A percentile compares a stretch with the other conserved stretches of the same genome.
phyloP scores from a whole-genome alignment of 768 basidiomycete species.

The Kwoniella pini region DNA sequence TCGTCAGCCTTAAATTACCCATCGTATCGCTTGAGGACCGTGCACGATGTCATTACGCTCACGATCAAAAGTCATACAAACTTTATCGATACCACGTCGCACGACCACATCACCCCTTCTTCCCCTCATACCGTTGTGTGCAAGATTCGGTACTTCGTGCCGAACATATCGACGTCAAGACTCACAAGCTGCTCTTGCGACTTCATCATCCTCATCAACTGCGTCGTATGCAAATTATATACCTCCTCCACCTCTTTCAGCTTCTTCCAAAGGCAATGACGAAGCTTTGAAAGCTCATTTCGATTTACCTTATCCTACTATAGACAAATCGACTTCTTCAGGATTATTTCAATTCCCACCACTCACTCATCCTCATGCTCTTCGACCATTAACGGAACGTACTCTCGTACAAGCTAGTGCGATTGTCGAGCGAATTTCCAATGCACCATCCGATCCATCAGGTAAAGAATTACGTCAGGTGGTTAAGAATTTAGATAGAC shows the following conservation, averaged over 20 bases:
- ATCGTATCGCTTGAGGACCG: not conserved
- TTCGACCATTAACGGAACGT: conserved; percentile 72
- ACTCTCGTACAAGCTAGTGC: conserved; percentile 77
- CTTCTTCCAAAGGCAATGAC: conserved; percentile 23
- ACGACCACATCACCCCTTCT: not conserved
- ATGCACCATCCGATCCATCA: conserved; percentile 62
- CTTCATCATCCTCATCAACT: conserved; percentile 8
- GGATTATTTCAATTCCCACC: conserved; percentile 83
- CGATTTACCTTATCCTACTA: conserved; percentile 25
- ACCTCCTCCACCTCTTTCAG: conserved; percentile 10
- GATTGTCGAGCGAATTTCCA: conserved; percentile 79
- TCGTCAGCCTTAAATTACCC: not conserved
- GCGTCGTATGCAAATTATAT: conserved; percentile 1
- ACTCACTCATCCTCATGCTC: conserved; percentile 68
- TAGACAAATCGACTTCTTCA: conserved; percentile 10
- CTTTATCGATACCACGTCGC: not conserved
- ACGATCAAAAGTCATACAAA: not conserved
- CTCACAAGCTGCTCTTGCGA: conserved; percentile 22
- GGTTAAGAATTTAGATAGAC: conserved; percentile 92
- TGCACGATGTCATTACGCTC: conserved; percentile 5
- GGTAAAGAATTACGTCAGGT: conserved; percentile 75
- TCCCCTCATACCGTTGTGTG: not conserved
- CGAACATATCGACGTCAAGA: conserved; percentile 1
- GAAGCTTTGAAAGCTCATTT: conserved; percentile 37
- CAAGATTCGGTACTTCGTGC: conserved; percentile 6